phyloP scores from a whole-genome alignment of 768 basidiomycete species.

The Stropharia rugosoannulata region DNA sequence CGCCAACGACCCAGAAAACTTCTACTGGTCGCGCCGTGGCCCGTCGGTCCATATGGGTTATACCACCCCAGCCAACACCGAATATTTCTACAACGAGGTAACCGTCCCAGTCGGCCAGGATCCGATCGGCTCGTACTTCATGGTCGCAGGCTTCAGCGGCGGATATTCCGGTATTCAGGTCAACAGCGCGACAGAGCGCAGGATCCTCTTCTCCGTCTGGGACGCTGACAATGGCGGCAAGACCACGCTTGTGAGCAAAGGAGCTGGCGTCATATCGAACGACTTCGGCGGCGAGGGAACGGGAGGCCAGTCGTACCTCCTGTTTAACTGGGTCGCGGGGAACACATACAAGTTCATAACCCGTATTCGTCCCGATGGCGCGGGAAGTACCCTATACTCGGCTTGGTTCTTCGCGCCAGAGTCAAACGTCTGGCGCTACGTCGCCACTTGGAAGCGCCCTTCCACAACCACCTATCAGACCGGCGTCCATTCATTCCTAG shows the following conservation, averaged over 20 bases:
- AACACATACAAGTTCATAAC: conserved; percentile 18
- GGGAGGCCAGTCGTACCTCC: conserved; percentile 12
- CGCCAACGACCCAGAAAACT: conserved; percentile 15
- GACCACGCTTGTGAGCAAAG: conserved; percentile 18
- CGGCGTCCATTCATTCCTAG: conserved; percentile 12
- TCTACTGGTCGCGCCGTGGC: conserved; percentile 17
- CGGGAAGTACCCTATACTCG: conserved; percentile 14
- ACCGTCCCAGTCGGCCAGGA: conserved; percentile 15
- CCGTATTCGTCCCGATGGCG: conserved; percentile 16
- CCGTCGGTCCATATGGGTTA: conserved; percentile 15
- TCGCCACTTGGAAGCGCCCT: conserved; percentile 17
- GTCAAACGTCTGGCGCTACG: conserved; percentile 12
- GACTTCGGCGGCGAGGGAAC: conserved; percentile 12
- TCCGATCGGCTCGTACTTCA: conserved; percentile 14
- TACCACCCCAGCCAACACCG: conserved; percentile 10
- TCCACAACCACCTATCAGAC: conserved; percentile 12
- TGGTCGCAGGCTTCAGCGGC: conserved; percentile 12
- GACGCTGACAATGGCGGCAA: conserved; percentile 15
- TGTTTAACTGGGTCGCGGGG: conserved; percentile 13
- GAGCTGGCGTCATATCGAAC: conserved; percentile 12
- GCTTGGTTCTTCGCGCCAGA: conserved; percentile 16
- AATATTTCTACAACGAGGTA: conserved; percentile 18
- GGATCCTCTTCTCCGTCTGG: conserved; percentile 16
- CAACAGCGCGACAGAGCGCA: conserved; percentile 7
- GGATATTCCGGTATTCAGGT: conserved; percentile 17